A percentile compares a stretch with the other conserved stretches of the same genome.
These are phyloP conservation scores for Clonostachys chloroleuca DNA, from an alignment of 2,329 filamentous ascomycete genomes.

Conservation along the genomic window DNA sequence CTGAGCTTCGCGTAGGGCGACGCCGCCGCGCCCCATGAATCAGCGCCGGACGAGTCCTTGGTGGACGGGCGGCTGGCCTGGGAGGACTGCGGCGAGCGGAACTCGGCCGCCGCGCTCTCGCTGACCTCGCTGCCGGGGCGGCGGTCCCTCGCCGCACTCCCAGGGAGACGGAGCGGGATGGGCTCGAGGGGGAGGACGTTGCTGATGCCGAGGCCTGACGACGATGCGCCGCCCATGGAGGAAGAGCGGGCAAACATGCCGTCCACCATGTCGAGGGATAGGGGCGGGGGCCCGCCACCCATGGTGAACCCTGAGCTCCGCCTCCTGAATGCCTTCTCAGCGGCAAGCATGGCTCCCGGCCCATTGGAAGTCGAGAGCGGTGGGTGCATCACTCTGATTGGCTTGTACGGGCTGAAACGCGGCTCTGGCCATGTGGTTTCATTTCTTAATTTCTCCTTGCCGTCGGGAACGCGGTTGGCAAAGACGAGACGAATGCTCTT, in stretches of 20 bases:
- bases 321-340: slow-evolving; percentile 55
- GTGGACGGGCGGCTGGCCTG: slow-evolving; percentile 25
- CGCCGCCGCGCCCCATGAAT: slow-evolving; percentile 4
- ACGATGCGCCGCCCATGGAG: slow-evolving; percentile 5
- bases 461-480: slow-evolving; percentile 91
- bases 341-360: slow-evolving; percentile 44
- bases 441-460: slow-evolving; percentile 86
- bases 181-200: slow-evolving; percentile 38
- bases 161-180: slow-evolving; percentile 39
- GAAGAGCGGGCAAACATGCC: slow-evolving; percentile 9
- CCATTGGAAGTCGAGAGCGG: slow-evolving; percentile 27
- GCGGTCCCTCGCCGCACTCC: not conserved
- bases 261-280: slow-evolving; percentile 24
- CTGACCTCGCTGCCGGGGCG: slow-evolving; percentile 23
- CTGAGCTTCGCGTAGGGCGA: slow-evolving; percentile 61
- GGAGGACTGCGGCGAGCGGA: slow-evolving; percentile 17
- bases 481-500: slow-evolving; percentile 93
- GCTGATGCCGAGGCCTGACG: slow-evolving; percentile 12
- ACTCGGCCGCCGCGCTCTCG: slow-evolving; percentile 11
- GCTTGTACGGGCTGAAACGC: slow-evolving; percentile 79
- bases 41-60: slow-evolving; percentile 17
- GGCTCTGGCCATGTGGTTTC: slow-evolving; percentile 89
- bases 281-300: slow-evolving; percentile 7
- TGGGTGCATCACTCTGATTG: slow-evolving; percentile 47
- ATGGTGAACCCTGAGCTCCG: slow-evolving; percentile 49